These are phyloP conservation scores for Penstemon newberryi DNA, from an alignment of 257 asterid genomes.

Conservation along the genomic window DNA sequence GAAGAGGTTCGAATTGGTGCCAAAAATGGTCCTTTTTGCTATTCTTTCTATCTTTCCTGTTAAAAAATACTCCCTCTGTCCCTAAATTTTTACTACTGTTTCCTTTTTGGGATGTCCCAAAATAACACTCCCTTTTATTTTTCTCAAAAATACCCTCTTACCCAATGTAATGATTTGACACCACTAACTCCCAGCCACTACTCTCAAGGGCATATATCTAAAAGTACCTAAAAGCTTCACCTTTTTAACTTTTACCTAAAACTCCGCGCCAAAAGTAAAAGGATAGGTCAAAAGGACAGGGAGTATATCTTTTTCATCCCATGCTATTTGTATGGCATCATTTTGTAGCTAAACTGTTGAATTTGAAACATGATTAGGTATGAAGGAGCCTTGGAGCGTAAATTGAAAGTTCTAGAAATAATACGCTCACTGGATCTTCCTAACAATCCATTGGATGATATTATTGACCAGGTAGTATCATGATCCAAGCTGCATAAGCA, in stretches of 20 bases:
- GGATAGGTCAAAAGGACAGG: not conserved
- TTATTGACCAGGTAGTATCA: conserved; percentile 80
- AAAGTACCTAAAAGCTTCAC: no score
- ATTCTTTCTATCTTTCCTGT: not conserved
- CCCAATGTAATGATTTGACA: no score
- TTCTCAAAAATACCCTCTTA: no score
- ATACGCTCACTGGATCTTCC: conserved; percentile 94
- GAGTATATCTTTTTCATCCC: conserved; percentile 6
- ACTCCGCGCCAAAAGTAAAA: no score
- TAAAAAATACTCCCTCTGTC: not conserved
- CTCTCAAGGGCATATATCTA: no score
- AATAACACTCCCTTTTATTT: no score
- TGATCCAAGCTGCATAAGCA: conserved; percentile 6
- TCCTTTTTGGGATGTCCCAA: no score
- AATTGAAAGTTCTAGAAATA: conserved; percentile 65
- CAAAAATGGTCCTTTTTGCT: not conserved
- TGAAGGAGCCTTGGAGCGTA: conserved; percentile 81
- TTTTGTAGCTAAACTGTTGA: conserved; percentile 25
- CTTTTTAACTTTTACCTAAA: no score
- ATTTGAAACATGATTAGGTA: conserved; percentile 51
- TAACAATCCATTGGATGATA: conserved; percentile 96
- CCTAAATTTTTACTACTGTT: not conserved
- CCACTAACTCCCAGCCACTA: no score
- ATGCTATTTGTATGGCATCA: conserved; percentile 22
- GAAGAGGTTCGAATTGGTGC: conserved; percentile 52